phyloP scores from a whole-genome alignment of 2,329 filamentous ascomycete species.

The Epichloe uncinata region DNA sequence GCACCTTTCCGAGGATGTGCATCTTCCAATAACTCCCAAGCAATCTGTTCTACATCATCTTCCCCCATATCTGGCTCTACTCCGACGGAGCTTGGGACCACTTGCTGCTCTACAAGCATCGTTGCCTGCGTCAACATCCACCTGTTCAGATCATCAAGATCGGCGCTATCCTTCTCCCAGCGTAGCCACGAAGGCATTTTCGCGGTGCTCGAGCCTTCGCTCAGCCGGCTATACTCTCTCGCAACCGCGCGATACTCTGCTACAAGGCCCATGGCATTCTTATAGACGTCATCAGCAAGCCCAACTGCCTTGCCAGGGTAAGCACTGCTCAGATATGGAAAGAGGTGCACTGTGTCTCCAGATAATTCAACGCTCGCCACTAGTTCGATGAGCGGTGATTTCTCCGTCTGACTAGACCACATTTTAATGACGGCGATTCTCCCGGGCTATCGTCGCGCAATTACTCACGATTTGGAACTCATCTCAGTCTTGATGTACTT shows the following conservation, averaged over 20 bases:
- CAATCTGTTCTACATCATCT: constrained; percentile 19
- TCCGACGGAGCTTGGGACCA: constrained; percentile 14
- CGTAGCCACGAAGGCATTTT: constrained; percentile 16
- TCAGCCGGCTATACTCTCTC: constrained; percentile 13
- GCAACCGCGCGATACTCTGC: constrained; percentile 10
- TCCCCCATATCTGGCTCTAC: not conserved
- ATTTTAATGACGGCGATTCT: not conserved
- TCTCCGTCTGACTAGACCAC: not conserved
- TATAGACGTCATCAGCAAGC: not conserved
- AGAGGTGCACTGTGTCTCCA: not conserved
- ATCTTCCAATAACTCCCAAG: constrained; percentile 20
- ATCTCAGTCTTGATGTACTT: constrained; percentile 1
- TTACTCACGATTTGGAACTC: not conserved
- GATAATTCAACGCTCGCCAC: not conserved
- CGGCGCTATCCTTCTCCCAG: constrained; percentile 21
- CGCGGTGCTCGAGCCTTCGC: constrained; percentile 8
- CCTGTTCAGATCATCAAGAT: constrained; percentile 17
- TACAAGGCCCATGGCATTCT: constrained; percentile 3
- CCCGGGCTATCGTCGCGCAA: not conserved
- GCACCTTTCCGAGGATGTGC: constrained; percentile 10
- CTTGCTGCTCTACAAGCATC: constrained; percentile 10
- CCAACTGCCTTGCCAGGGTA: not conserved
- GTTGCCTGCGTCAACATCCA: constrained; percentile 12
- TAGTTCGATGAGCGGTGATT: not conserved
- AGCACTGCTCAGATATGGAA: not conserved